phyloP scores from a whole-genome alignment of 768 basidiomycete genomes.

The Scleroderma citrinum region DNA sequence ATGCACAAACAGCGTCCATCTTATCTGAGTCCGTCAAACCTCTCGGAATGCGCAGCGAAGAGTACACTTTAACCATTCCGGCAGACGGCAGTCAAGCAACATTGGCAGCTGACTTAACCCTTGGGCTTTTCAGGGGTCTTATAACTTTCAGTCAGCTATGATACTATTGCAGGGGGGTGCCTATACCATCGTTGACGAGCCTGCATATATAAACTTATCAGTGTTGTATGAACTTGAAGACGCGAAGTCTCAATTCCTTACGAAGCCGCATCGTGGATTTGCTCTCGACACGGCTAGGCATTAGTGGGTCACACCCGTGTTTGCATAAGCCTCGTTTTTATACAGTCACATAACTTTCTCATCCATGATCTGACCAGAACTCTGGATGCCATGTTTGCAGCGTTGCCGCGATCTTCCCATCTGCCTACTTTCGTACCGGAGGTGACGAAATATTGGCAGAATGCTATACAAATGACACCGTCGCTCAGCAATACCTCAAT shows the following conservation, averaged over 20 bases:
- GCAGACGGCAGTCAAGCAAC: conserved; percentile 30
- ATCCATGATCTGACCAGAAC: conserved; percentile 36
- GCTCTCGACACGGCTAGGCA: conserved; percentile 43
- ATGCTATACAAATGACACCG: conserved; percentile 59
- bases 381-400: conserved; percentile 50
- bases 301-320: conserved; percentile 32
- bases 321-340: too few relatives aligned
- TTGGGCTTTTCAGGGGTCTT: conserved; percentile 49
- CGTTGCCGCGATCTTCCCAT: conserved; percentile 47
- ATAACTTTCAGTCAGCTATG: conserved; percentile 53
- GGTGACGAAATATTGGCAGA: conserved; percentile 74
- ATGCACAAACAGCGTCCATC: conserved; percentile 23
- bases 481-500: conserved; percentile 53
- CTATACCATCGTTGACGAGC: conserved; percentile 42
- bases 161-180: conserved; percentile 30
- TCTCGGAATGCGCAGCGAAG: conserved; percentile 37
- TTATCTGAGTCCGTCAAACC: conserved; percentile 30
- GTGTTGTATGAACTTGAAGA: not conserved
- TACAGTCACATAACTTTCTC: too few relatives aligned
- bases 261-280: conserved; percentile 35
- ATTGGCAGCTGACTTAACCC: conserved; percentile 38
- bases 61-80: conserved; percentile 38
- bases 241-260: not conserved
- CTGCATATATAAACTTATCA: conserved; percentile 39
- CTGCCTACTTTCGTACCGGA: conserved; percentile 64